Conservation (phyloP, 2,329 filamentous ascomycete species). For the Aurifilum marmelostoma region DNA sequence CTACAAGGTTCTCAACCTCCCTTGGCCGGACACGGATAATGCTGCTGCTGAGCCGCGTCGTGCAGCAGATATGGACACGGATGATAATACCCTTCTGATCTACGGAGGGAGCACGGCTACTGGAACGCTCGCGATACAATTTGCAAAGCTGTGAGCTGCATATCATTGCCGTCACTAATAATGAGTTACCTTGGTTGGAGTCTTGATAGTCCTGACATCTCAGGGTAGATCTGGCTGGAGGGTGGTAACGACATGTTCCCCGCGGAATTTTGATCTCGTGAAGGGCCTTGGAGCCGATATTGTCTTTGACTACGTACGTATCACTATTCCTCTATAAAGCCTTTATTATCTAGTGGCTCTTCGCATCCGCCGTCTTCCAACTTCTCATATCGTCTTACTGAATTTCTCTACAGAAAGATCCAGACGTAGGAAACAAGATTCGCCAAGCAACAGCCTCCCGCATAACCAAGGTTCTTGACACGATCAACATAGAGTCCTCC, state of each 20-base stretch:
- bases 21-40: background rate
- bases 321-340: no score
- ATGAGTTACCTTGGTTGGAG: background rate
- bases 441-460: conserved; percentile 45
- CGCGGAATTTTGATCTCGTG: conserved; percentile 41
- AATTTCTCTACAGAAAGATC: conserved; percentile 37
- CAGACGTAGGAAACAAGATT: conserved; percentile 43
- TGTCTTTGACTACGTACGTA: conserved; percentile 44
- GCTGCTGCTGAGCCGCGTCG: background rate
- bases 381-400: conserved; percentile 22
- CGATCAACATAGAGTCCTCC: background rate
- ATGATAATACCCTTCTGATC: conserved; percentile 10
- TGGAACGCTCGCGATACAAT: conserved; percentile 22
- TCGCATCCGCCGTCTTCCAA: no score
- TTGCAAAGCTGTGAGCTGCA: conserved; percentile 16
- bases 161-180: background rate
- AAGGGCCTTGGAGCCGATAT: conserved; percentile 43
- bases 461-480: conserved; percentile 33
- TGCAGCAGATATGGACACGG: background rate
- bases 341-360: no score
- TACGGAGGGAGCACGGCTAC: conserved; percentile 26
- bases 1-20: conserved; percentile 11
- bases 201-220: background rate
- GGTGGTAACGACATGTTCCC: conserved; percentile 31
- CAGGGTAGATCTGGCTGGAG: conserved; percentile 23